phyloP scores from a whole-genome alignment of 495 filamentous ascomycete species.

The Hypoxylon perforatum region DNA sequence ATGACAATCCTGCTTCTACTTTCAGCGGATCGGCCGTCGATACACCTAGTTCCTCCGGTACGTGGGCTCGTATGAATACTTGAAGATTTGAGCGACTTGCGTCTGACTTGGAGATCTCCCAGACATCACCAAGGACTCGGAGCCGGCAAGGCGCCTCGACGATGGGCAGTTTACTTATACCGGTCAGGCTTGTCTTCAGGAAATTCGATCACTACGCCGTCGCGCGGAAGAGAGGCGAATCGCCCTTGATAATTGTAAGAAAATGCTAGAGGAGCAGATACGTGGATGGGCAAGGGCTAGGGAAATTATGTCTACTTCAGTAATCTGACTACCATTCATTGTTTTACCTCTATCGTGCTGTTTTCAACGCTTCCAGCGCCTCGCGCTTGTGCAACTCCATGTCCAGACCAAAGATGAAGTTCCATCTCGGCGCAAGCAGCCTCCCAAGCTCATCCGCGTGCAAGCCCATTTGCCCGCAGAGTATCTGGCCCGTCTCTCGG shows the following conservation, averaged over 20 bases:
- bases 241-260: no score
- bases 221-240: no score
- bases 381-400: slow-evolving; percentile 1
- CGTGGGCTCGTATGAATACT: neutral
- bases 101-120: neutral
- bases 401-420: slow-evolving; percentile 6
- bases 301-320: neutral
- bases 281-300: no score
- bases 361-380: neutral
- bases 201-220: no score
- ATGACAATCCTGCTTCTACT: no score
- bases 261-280: no score
- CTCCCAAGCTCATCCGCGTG: neutral
- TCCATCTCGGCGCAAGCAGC: neutral
- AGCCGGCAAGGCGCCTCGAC: neutral
- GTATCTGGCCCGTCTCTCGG: neutral
- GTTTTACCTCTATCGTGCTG: neutral
- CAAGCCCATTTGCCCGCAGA: neutral
- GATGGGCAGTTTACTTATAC: no score
- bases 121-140: neutral
- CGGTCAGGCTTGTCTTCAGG: no score
- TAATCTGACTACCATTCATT: neutral
- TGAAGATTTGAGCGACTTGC: neutral
- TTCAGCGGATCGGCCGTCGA: no score
- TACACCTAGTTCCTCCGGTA: neutral